phyloP scores from a whole-genome alignment of 2,329 filamentous ascomycete genomes.

The Amylocarpus encephaloides region DNA sequence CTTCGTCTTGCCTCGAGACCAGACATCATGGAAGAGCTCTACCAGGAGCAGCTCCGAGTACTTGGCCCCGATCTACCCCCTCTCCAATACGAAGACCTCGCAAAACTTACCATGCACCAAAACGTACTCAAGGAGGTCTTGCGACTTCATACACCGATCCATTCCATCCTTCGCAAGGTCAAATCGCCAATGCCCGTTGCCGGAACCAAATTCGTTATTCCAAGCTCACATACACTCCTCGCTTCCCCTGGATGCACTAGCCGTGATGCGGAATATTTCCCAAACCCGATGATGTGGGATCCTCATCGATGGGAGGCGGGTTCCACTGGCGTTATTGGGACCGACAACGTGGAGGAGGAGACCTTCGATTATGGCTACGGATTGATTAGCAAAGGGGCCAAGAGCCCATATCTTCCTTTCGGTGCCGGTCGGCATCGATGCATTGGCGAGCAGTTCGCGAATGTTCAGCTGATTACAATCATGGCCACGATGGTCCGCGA shows the following conservation, averaged over 20 bases:
- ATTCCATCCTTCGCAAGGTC: conserved; percentile 90
- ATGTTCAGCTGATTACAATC: conserved; percentile 85
- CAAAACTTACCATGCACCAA: conserved; percentile 73
- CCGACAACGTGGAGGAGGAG: conserved; percentile 52
- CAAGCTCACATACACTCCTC: conserved; percentile 72
- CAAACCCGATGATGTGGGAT: conserved; percentile 76
- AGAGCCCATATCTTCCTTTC: conserved; percentile 88
- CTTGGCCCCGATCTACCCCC: conserved; percentile 70
- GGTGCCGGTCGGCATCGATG: conserved; percentile 89
- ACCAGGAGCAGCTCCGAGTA: conserved; percentile 69
- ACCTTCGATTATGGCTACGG: conserved; percentile 94
- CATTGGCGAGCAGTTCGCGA: conserved; percentile 95
- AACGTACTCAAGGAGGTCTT: conserved; percentile 89
- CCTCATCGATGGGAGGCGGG: conserved; percentile 82
- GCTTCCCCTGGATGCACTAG: conserved; percentile 79
- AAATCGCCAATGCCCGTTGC: conserved; percentile 80
- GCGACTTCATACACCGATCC: conserved; percentile 84
- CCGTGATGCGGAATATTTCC: conserved; percentile 68
- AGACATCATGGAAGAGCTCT: conserved; percentile 72
- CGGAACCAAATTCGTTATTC: conserved; percentile 76
- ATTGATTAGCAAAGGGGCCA: conserved; percentile 82
- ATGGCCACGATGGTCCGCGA: conserved; percentile 66
- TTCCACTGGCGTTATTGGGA: conserved; percentile 47
- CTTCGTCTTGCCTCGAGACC: conserved; percentile 72
- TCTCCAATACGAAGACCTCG: conserved; percentile 70